Evolutionary conservation across 2,329 filamentous ascomycete species (phyloP).

Genomic region (Kalmusia sp.): DNA sequence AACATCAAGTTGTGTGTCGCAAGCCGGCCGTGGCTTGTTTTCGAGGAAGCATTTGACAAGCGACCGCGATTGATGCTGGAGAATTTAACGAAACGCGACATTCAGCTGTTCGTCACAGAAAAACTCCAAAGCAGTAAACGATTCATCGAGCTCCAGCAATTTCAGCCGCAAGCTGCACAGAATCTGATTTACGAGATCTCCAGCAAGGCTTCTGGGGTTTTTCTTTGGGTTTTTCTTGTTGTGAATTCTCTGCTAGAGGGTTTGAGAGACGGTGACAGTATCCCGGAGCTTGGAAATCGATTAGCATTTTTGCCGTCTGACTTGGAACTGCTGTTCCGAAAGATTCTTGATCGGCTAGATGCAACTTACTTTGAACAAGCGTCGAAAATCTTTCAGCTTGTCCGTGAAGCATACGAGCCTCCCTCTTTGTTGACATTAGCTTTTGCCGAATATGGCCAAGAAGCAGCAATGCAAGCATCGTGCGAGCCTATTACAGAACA

Average conservation of each 20-base stretch:
- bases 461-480: too few relatives aligned
- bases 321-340: constrained; percentile 17
- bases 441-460: too few relatives aligned
- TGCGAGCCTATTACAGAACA: too few relatives aligned
- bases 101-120: background rate
- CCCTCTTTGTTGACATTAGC: too few relatives aligned
- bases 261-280: constrained; percentile 2
- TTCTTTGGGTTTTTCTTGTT: constrained; percentile 14
- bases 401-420: too few relatives aligned
- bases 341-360: constrained; percentile 11
- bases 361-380: background rate
- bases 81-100: background rate
- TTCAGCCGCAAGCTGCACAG: too few relatives aligned
- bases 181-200: background rate
- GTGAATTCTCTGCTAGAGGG: constrained; percentile 5
- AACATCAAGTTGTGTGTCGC: constrained; percentile 7
- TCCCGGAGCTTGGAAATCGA: constrained; percentile 8
- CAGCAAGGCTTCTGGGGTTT: constrained; percentile 9
- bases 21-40: background rate
- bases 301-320: constrained; percentile 15
- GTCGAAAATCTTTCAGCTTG: background rate
- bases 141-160: too few relatives aligned
- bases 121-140: too few relatives aligned
- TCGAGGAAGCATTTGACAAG: background rate
- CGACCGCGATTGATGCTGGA: background rate